Evolutionary conservation across 1,284 basidiomycete species (phyloP).

Genomic region (Pascua sp.): DNA sequence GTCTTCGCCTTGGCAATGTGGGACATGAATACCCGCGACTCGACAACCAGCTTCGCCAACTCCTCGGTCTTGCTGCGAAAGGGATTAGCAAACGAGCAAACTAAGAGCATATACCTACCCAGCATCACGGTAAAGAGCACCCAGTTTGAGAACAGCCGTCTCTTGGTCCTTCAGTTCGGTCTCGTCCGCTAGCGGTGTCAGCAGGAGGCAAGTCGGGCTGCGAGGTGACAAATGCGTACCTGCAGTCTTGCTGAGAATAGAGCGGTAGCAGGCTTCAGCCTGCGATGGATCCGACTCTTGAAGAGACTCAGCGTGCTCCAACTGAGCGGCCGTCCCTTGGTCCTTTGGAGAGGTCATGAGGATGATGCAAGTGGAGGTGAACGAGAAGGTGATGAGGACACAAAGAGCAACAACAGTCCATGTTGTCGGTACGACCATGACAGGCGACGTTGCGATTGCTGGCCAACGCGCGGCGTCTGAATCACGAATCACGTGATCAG

Average conservation of each 20-base stretch:
- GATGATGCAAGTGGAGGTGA: no score
- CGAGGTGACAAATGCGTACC: slow-evolving; percentile 20
- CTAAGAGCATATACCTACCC: slow-evolving; percentile 56
- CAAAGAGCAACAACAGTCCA: no score
- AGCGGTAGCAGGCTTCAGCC: slow-evolving; percentile 39
- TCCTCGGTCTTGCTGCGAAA: slow-evolving; percentile 71
- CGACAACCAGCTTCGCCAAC: slow-evolving; percentile 79
- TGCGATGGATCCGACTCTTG: slow-evolving; percentile 32
- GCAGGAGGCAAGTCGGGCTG: not conserved
- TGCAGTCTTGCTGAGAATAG: slow-evolving; percentile 34
- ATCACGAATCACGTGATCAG: no score
- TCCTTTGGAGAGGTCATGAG: no score
- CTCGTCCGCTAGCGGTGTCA: slow-evolving; percentile 51
- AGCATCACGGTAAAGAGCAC: slow-evolving; percentile 80
- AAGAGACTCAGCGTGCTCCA: slow-evolving; percentile 31
- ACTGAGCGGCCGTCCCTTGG: slow-evolving; percentile 1
- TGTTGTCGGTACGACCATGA: no score
- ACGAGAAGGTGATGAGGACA: no score
- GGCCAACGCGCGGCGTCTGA: no score
- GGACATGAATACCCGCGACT: slow-evolving; percentile 85
- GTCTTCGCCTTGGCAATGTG: slow-evolving; percentile 97
- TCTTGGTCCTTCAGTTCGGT: slow-evolving; percentile 76
- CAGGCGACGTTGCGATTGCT: no score
- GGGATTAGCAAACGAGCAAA: slow-evolving; percentile 2
- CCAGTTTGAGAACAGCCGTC: slow-evolving; percentile 77